phyloP scores from a whole-genome alignment of 768 basidiomycete genomes.

The Mrakia frigida region DNA sequence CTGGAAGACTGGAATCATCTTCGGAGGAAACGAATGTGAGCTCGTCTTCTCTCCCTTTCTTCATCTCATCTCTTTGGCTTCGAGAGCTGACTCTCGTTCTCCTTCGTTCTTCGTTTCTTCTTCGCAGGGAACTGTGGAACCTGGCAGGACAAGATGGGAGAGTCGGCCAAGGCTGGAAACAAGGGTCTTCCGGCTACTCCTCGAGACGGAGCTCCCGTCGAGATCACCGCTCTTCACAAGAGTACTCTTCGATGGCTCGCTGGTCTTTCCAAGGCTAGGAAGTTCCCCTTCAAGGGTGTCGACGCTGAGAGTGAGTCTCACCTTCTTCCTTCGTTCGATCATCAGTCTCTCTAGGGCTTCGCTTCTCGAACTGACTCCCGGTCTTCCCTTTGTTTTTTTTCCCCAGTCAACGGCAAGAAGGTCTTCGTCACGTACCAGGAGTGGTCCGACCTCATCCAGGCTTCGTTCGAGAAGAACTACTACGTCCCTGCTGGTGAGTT shows the following conservation, averaged over 20 bases:
- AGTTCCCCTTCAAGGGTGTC: slow-evolving; percentile 89
- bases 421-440: slow-evolving; percentile 77
- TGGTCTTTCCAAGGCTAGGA: slow-evolving; percentile 57
- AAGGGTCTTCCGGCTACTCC: slow-evolving; percentile 96
- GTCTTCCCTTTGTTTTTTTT: background rate
- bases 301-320: slow-evolving; percentile 61
- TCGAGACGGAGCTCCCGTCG: slow-evolving; percentile 89
- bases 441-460: slow-evolving; percentile 79
- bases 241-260: slow-evolving; percentile 88
- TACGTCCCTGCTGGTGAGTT: slow-evolving; percentile 76
- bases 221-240: slow-evolving; percentile 89
- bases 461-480: slow-evolving; percentile 82
- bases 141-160: slow-evolving; percentile 84
- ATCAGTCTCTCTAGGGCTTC: background rate
- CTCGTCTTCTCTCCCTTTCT: background rate
- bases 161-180: slow-evolving; percentile 81
- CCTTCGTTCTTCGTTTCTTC: background rate
- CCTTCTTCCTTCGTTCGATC: background rate
- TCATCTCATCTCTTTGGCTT: background rate
- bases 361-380: background rate
- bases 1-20: slow-evolving; percentile 85
- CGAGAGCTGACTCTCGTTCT: background rate
- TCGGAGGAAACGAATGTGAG: slow-evolving; percentile 64
- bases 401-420: slow-evolving; percentile 67
- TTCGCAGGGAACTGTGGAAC: slow-evolving; percentile 37